Evolutionary conservation across 495 filamentous ascomycete species (phyloP), one percentile per base, ranked within the genome.

Genomic region (Tuber aestivum): DNA sequence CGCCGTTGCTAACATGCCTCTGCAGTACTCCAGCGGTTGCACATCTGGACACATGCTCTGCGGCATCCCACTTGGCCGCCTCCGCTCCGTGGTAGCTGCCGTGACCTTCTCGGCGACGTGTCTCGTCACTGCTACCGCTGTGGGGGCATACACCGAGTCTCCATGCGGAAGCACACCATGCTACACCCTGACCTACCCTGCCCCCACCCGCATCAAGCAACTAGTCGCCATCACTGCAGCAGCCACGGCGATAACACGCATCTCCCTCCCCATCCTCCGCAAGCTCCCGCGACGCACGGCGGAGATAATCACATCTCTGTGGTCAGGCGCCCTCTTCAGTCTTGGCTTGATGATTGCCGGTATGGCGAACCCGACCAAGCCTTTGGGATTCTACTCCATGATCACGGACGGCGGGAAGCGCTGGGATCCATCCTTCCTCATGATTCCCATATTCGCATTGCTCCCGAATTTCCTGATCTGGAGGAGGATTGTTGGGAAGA

Each of bases 41-140:
- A 89, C 89, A 20, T 89, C 88, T 2, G 89, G 89, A 42, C 89
- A 90, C 79, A 89, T 90, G 85, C 86, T 90, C 45, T 89, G 88
- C 75, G 89, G 89, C 0, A 74, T 90, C 8, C 86, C 88, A 0
- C 87, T 87, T 42, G 83, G 88, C 23, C 88, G 86, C 5, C 77
- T 83, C 32, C 87, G 88, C 65, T 89, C 88, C 14, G 70, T 89
- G 16, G 85, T 87, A 70, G 87, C 89, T 48, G 88, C 88, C 0
- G 84, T 83, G 10, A 83, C 85, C n/a, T 90, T 90, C 84, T 90
- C 89, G 82, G 84, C 84, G 1, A 81, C 85, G 0, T 88, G 87
- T 27, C 71, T 89, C 6, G 50, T 88, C 41, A 89, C 88, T 1
- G 87, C 88, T 41, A 86, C 87, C 37, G 77, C 88, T 41, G 78